Conservation (phyloP, 805 yeast genomes). For the Limtongia smithiae region DNA sequence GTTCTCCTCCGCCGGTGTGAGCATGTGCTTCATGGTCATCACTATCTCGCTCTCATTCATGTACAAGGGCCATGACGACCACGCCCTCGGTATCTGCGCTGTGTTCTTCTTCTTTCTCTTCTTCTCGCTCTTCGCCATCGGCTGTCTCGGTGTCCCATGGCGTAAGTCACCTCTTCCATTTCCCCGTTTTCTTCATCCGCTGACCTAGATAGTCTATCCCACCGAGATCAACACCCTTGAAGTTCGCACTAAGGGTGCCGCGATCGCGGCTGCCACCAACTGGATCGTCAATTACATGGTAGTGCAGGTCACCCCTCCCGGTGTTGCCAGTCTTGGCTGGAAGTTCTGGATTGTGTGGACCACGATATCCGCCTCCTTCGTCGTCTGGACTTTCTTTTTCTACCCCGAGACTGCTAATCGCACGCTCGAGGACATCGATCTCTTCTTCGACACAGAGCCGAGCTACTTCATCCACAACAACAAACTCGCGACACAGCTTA, state of each 20-base stretch:
- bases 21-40: constrained; percentile 41
- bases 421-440: constrained; percentile 63
- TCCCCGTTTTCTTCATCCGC: background rate
- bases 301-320: constrained; percentile 63
- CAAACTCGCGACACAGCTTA: constrained; percentile 47
- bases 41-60: constrained; percentile 36
- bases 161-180: background rate
- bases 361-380: constrained; percentile 36
- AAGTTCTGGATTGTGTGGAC: constrained; percentile 71
- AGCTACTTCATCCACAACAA: constrained; percentile 41
- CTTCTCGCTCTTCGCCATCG: constrained; percentile 50
- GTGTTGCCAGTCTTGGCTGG: constrained; percentile 47
- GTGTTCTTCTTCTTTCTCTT: constrained; percentile 36
- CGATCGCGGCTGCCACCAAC: constrained; percentile 60
- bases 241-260: constrained; percentile 58
- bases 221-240: constrained; percentile 59
- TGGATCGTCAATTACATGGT: constrained; percentile 64
- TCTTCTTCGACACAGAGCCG: constrained; percentile 36
- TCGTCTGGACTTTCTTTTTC: constrained; percentile 59
- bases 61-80: constrained; percentile 28
- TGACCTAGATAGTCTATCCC: constrained; percentile 43
- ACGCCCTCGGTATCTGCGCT: constrained; percentile 26
- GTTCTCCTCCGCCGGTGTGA: constrained; percentile 37
- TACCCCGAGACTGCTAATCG: constrained; percentile 91
- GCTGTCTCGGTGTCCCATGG: constrained; percentile 59